These are phyloP conservation scores for Candida nanaspora DNA, from an alignment of 805 yeast species.

Conservation along the genomic window DNA sequence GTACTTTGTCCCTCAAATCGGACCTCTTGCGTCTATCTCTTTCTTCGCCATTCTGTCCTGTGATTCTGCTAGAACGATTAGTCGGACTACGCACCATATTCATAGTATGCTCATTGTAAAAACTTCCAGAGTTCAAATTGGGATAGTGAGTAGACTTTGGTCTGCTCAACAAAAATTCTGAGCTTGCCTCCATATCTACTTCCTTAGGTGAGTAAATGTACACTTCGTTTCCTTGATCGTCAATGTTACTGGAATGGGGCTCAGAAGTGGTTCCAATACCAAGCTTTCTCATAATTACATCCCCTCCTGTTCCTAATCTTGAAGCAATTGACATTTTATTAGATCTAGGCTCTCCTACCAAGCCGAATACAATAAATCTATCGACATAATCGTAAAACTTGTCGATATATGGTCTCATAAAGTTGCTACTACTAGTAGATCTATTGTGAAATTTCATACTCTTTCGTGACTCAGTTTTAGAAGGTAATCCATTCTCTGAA, in stretches of 20 bases:
- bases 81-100: too few species aligned
- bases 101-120: too few species aligned
- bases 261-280: slow-evolving; percentile 6
- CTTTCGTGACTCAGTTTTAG: neutral
- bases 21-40: too few species aligned
- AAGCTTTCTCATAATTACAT: neutral
- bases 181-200: slow-evolving; percentile 26
- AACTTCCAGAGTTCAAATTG: too few species aligned
- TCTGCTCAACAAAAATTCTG: neutral
- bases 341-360: too few species aligned
- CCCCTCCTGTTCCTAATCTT: slow-evolving; percentile 22
- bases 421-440: neutral
- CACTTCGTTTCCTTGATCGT: slow-evolving; percentile 28
- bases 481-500: neutral
- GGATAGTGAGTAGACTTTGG: neutral
- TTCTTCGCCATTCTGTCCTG: too few species aligned
- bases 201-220: slow-evolving; percentile 36
- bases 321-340: too few species aligned
- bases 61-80: too few species aligned
- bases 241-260: too few species aligned
- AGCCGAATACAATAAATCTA: slow-evolving; percentile 47
- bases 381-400: slow-evolving; percentile 38
- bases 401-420: neutral
- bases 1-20: too few species aligned
- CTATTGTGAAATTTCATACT: neutral